Evolutionary conservation across 192 early-diverging fungal species (phyloP).

Genomic region (Coemansia sp.): DNA sequence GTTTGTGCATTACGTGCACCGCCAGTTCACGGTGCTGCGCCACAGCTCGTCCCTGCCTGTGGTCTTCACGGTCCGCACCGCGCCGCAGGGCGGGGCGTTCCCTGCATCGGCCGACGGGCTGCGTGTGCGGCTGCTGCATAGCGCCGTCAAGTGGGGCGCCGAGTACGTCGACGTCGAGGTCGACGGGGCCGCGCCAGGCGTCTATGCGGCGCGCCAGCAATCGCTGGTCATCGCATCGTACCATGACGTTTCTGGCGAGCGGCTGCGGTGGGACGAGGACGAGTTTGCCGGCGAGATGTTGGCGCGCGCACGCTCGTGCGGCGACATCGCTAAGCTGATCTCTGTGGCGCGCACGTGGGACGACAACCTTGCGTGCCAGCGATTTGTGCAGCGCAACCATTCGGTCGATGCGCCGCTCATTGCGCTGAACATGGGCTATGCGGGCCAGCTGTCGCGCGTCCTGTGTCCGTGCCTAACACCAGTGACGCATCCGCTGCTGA

Average conservation of each 20-base stretch:
- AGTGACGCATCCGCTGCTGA: conserved; percentile 82
- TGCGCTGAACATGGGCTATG: conserved; percentile 89
- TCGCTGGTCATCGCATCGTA: conserved; percentile 82
- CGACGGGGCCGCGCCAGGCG: conserved; percentile 7
- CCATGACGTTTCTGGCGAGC: conserved; percentile 73
- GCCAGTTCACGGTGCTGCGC: conserved; percentile 78
- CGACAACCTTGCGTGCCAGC: conserved; percentile 81
- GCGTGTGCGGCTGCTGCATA: conserved; percentile 63
- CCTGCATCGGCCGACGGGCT: conserved; percentile 59
- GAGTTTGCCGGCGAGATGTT: conserved; percentile 48
- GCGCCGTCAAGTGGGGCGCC: conserved; percentile 82
- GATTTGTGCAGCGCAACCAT: conserved; percentile 61
- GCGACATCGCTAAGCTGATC: conserved; percentile 92
- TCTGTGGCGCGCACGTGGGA: conserved; percentile 69
- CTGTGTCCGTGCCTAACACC: conserved; percentile 91
- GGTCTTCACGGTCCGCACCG: conserved; percentile 90
- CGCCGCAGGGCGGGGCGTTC: conserved; percentile 85
- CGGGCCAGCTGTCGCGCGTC: conserved; percentile 87
- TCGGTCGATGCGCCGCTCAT: conserved; percentile 66
- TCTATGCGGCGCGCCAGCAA: conserved; percentile 40
- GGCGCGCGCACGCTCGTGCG: conserved; percentile 57
- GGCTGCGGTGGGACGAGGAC: conserved; percentile 36
- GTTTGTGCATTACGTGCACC: conserved; percentile 65
- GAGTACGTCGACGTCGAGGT: conserved; percentile 93
- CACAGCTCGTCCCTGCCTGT: conserved; percentile 70